Base-by-base conservation (phyloP, 2,329 filamentous ascomycete species). In the Dothistroma septosporum region DNA sequence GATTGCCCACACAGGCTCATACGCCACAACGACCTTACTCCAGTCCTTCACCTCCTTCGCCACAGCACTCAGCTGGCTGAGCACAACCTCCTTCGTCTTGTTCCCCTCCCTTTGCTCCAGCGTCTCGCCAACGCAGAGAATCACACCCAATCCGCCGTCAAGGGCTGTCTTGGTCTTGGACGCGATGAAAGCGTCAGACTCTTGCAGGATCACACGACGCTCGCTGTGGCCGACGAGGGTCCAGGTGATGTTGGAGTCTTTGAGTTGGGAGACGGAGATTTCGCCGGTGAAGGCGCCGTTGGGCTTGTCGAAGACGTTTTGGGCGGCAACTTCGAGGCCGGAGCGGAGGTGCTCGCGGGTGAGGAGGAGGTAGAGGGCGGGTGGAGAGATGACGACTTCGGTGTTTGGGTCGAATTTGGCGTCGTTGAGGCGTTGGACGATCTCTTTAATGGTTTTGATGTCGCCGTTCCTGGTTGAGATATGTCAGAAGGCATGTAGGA, bases 231-330 rank as follows among this genome's bases (percentile, higher is more conserved):
- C 94, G 63, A 96, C 83, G 73, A 99, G 88, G 64, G 88, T 84
- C 94, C 94, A 99, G 74, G 86, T 86, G 79, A 97, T 89, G 75
- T 86, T 86, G 79, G 83, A 87, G 79, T 97, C 94, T 80, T 90
- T 88, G 73, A 99, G 87, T 82, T 97, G 94, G 64, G 87, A 82
- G 67, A 92, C 92, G 68, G 89, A 92, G 81, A 97, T 94, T 82
- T 99, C 94, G 74, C 94, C 94, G 37, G 94, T 99, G 84, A 90
- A 97, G 72, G 94, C 94, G 71, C 94, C 94, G 78, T 94, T 92
- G 76, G 92, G 91, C 68, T 72, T 70, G 70, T 97, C 90, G 80
- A 86, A 97, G 78, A 97, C 91, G 80, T 99, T 99, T 82, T 99
- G 94, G 60, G 94, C 88, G 60, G 93, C 90, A 66, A 99, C 90